phyloP scores from a whole-genome alignment of 441 rosid genomes.

The Gossypium trilobum region DNA sequence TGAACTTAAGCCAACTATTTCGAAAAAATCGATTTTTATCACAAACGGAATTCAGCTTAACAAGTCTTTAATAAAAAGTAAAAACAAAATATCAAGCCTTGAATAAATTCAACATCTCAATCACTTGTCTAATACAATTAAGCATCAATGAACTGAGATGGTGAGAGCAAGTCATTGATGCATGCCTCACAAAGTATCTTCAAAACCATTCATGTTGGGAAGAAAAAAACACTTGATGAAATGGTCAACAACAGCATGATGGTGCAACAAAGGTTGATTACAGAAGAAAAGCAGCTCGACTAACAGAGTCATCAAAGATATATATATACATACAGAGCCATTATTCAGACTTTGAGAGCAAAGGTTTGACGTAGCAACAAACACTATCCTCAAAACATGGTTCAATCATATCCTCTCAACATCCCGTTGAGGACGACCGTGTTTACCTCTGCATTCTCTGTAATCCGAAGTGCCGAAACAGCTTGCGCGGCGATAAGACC shows the following conservation, averaged over 20 bases:
- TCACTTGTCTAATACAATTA: not conserved
- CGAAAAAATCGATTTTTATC: not conserved
- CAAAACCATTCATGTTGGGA: conserved; percentile 1
- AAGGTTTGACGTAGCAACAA: conserved; percentile 8
- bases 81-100: not conserved
- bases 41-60: not conserved
- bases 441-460: conserved; percentile 57
- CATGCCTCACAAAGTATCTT: not conserved
- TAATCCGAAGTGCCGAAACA: conserved; percentile 72
- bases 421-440: conserved; percentile 46
- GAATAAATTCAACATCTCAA: not conserved
- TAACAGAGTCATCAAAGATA: conserved; percentile 15
- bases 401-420: conserved; percentile 34
- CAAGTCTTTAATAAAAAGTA: not conserved
- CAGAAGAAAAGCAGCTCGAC: conserved; percentile 15
- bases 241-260: not conserved
- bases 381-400: conserved; percentile 22
- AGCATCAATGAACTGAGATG: not conserved
- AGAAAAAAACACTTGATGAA: not conserved
- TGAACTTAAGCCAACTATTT: not conserved
- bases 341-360: conserved; percentile 18
- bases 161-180: not conserved
- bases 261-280: conserved; percentile 2
- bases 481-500: conserved; percentile 74
- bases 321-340: conserved; percentile 23